A percentile compares a stretch with the other conserved stretches of the same genome.
Evolutionary conservation across 768 basidiomycete species (phyloP).

Genomic region (Tulasnella sp.): DNA sequence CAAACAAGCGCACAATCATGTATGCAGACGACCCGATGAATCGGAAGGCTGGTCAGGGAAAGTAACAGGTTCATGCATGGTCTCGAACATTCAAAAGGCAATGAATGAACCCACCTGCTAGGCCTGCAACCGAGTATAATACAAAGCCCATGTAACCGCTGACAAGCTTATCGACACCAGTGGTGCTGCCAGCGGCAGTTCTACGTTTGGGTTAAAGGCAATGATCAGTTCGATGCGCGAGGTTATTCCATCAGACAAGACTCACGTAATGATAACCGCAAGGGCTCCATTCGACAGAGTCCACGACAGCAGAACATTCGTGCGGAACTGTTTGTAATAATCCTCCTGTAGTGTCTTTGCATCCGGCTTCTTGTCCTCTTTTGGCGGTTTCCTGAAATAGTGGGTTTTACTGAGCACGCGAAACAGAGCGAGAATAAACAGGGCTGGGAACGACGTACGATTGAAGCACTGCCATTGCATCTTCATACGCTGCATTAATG

Average conservation of each 20-base stretch:
- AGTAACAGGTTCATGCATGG: background rate
- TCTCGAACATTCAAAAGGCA: slow-evolving; percentile 1
- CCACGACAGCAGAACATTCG: slow-evolving; percentile 84
- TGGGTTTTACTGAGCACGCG: background rate
- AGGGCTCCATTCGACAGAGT: slow-evolving; percentile 73
- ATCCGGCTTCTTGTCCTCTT: slow-evolving; percentile 55
- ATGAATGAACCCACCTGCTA: slow-evolving; percentile 58
- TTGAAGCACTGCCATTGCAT: slow-evolving; percentile 72
- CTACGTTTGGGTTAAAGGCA: too few relatives aligned
- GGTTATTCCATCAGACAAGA: slow-evolving; percentile 16
- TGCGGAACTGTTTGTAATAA: slow-evolving; percentile 81
- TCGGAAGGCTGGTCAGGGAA: slow-evolving; percentile 49
- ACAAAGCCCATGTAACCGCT: slow-evolving; percentile 85
- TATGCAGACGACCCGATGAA: slow-evolving; percentile 76
- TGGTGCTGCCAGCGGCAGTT: background rate
- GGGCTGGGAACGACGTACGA: slow-evolving; percentile 24
- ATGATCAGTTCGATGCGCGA: too few relatives aligned
- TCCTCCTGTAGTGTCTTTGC: slow-evolving; percentile 61
- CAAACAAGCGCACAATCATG: slow-evolving; percentile 77
- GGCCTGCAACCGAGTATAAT: slow-evolving; percentile 75
- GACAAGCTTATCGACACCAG: slow-evolving; percentile 43
- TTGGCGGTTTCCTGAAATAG: slow-evolving; percentile 48
- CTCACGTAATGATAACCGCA: slow-evolving; percentile 64
- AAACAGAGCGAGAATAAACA: background rate
- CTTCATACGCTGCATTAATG: slow-evolving; percentile 81